These are phyloP conservation scores for Canariomyces notabilis DNA, from an alignment of 2,329 filamentous ascomycete species.

Conservation along the genomic window DNA sequence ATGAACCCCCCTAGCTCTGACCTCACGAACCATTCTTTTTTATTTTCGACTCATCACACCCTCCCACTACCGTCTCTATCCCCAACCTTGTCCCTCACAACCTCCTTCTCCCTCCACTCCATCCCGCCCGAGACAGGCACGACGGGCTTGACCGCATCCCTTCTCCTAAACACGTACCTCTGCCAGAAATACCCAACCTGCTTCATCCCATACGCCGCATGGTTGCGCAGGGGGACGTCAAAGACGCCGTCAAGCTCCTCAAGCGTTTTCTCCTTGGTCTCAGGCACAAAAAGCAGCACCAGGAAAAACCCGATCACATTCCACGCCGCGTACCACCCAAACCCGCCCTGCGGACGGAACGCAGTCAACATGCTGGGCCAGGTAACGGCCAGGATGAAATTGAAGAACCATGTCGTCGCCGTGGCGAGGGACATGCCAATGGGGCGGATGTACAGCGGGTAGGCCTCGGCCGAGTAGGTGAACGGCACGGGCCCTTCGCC, in stretches of 20 bases:
- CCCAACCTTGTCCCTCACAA: conserved; percentile 4
- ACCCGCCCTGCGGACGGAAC: conserved; percentile 44
- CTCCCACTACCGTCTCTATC: conserved; percentile 1
- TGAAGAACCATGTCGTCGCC: conserved; percentile 47
- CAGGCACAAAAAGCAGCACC: conserved; percentile 36
- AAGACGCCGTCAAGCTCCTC: conserved; percentile 37
- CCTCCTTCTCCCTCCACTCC: conserved; percentile 10
- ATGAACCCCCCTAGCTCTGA: no score
- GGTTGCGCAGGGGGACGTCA: conserved; percentile 25
- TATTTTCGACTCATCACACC: background rate
- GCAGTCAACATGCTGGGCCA: conserved; percentile 42
- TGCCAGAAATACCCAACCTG: conserved; percentile 18
- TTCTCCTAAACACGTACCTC: conserved; percentile 9
- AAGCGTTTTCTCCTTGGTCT: conserved; percentile 37
- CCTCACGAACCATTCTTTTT: conserved; percentile 1
- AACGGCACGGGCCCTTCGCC: conserved; percentile 61
- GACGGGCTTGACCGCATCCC: conserved; percentile 10
- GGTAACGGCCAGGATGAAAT: conserved; percentile 39
- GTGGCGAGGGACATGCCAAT: conserved; percentile 57
- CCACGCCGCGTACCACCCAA: conserved; percentile 46
- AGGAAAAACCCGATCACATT: conserved; percentile 43
- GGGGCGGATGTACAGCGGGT: conserved; percentile 57
- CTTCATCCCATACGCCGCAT: conserved; percentile 20
- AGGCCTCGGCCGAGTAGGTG: conserved; percentile 63
- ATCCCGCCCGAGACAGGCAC: conserved; percentile 9